phyloP scores from a whole-genome alignment of 1,284 basidiomycete species.

The Apiotrichum domesticum region DNA sequence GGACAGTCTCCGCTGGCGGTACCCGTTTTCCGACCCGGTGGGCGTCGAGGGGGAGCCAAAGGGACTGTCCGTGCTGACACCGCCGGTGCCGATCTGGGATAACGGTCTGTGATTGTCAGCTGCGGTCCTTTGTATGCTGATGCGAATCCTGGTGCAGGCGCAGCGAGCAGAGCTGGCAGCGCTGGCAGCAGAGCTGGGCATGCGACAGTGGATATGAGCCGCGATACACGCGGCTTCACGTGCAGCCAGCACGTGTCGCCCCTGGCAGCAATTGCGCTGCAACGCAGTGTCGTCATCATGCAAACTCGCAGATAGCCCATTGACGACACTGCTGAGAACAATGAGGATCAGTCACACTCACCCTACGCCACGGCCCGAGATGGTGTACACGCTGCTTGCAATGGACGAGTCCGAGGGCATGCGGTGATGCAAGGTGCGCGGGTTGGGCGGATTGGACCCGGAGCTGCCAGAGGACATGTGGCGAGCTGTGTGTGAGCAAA shows the following conservation, averaged over 20 bases:
- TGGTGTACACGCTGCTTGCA: constrained; percentile 36
- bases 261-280: no score
- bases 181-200: no score
- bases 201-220: no score
- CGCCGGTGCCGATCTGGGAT: constrained; percentile 28
- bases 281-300: no score
- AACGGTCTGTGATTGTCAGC: constrained; percentile 23
- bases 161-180: no score
- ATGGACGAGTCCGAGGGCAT: constrained; percentile 44
- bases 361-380: constrained; percentile 12
- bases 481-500: constrained; percentile 1
- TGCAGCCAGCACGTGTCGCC: no score
- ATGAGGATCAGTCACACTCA: constrained; percentile 7
- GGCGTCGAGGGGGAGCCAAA: constrained; percentile 35
- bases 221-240: no score
- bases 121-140: no score
- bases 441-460: neutral
- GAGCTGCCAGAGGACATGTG: constrained; percentile 13
- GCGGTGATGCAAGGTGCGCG: constrained; percentile 26
- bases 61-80: constrained; percentile 17
- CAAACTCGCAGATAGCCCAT: no score
- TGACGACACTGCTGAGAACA: no score
- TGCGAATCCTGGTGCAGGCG: no score
- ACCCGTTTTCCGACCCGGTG: constrained; percentile 36
- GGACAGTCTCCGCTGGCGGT: constrained; percentile 24